A percentile compares a stretch with the other conserved stretches of the same genome.
These are phyloP conservation scores for Rhodofomes roseus DNA, from an alignment of 1,284 basidiomycete species.

Conservation along the genomic window DNA sequence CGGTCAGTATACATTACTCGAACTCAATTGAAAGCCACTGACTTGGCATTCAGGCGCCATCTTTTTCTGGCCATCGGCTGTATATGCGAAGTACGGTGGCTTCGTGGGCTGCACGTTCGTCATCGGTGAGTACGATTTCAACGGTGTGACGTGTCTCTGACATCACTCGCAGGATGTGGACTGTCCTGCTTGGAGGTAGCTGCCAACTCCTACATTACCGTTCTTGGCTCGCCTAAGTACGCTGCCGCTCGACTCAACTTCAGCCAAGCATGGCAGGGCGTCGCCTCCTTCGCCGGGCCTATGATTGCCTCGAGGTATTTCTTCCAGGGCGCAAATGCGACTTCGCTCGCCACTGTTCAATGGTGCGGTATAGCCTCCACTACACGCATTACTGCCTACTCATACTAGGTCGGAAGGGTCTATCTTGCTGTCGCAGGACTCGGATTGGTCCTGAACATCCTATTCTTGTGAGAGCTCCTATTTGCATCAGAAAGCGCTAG, in stretches of 20 bases:
- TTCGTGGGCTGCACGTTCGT: conserved; percentile 74
- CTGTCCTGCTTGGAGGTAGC: conserved; percentile 67
- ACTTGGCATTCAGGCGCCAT: conserved; percentile 46
- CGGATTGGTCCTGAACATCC: conserved; percentile 57
- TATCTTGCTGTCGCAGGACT: conserved; percentile 76
- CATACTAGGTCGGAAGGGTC: conserved; percentile 41
- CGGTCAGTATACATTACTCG: conserved; percentile 32
- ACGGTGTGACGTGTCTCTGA: neutral
- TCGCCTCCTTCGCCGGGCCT: conserved; percentile 77
- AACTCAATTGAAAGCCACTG: neutral
- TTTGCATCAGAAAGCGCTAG: neutral
- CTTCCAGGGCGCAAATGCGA: conserved; percentile 62
- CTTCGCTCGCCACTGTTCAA: conserved; percentile 67
- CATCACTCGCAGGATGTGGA: conserved; percentile 55
- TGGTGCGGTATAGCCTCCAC: conserved; percentile 37
- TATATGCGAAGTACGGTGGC: conserved; percentile 62
- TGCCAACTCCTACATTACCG: conserved; percentile 79
- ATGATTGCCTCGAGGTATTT: conserved; percentile 78
- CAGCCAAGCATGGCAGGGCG: conserved; percentile 80
- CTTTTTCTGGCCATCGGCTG: conserved; percentile 81
- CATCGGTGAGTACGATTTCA: conserved; percentile 38
- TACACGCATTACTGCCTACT: neutral
- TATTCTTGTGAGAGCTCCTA: conserved; percentile 54
- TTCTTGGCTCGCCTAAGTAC: conserved; percentile 62
- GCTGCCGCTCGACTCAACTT: conserved; percentile 80